phyloP scores from a whole-genome alignment of 2,329 filamentous ascomycete species.

The Cercospora citrullina region DNA sequence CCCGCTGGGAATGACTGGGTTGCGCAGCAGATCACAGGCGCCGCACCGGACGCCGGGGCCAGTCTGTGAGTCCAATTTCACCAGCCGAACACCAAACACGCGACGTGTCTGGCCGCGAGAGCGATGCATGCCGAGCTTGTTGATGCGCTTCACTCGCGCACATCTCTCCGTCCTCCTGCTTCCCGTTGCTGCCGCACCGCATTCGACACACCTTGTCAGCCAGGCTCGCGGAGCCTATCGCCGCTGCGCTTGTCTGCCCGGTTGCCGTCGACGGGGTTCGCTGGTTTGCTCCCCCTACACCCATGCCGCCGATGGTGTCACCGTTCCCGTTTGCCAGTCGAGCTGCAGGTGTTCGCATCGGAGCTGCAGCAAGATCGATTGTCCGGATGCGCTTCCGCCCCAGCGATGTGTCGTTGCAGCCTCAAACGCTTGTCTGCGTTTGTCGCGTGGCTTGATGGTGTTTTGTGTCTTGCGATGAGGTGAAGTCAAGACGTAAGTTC shows the following conservation, averaged over 20 bases:
- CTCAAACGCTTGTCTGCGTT: neutral
- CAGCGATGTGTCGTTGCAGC: neutral
- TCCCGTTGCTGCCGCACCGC: neutral
- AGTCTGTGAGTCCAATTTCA: conserved; percentile 1
- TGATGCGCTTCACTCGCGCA: neutral
- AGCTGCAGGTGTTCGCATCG: conserved; percentile 13
- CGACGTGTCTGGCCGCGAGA: neutral
- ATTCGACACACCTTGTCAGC: neutral
- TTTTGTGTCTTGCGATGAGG: neutral
- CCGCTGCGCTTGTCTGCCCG: neutral
- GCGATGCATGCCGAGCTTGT: neutral
- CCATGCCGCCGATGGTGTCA: conserved; percentile 11
- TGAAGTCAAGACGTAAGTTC: neutral
- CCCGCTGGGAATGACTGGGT: neutral
- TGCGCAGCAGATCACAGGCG: neutral
- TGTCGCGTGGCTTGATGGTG: neutral
- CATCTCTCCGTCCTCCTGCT: neutral
- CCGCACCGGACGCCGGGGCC: neutral
- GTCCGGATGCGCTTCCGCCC: conserved; percentile 9
- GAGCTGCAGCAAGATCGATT: conserved; percentile 15
- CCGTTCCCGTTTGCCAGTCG: conserved; percentile 14
- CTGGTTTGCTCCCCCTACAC: conserved; percentile 14
- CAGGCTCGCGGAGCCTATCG: conserved; percentile 1
- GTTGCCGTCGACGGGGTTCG: conserved; percentile 2
- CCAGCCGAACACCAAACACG: neutral